Base-by-base conservation (phyloP, 441 rosid genomes). In the Aleurites moluccanus region DNA sequence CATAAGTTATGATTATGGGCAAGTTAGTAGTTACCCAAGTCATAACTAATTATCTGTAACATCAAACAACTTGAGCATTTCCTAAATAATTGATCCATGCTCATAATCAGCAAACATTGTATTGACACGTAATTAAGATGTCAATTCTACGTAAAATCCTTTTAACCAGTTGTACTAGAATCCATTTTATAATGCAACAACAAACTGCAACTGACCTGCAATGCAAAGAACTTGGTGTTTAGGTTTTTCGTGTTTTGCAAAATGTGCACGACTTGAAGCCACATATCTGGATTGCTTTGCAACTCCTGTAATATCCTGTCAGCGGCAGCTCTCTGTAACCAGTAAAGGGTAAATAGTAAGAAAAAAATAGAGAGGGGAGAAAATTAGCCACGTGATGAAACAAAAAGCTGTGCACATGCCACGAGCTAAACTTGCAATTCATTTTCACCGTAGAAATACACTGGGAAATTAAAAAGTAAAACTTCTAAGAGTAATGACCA, bases 211-310 rank as follows among this genome's bases (percentile, higher is more conserved):
- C 87, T 74, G 38, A 93, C 99, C 98, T 94, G 99, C 77, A 97
- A 86, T 73, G 99, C 98, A 75, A 91, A 94, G 81, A 97, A 97
- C 83, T 97, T 97, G 81, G 99, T 94, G 79, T 97, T 92, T 61
- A 94, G 80, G 81, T 88, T 92, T 85, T 89, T 89, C 6, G 99
- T 88, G 55, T 83, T 87, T 80, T 93, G 99, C 47, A 97, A 85
- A 77, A 94, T 86, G 78, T 91, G 99, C 77, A 92, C 99, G 69
- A 97, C 99, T 82, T 97, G 99, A 45, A 94, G 98, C 99, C 99
- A 97, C 91, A 88, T 94, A 75, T 97, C 98, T 50, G 94, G 97
- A 82, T 94, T 97, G 70, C 86, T 90, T 82, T 97, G 99, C 84
- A 94, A 81, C 64, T 94, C 99, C 86, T 97, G 97, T 88, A 97